phyloP scores from a whole-genome alignment of 495 filamentous ascomycete genomes.

The Penicillium odoratum region DNA sequence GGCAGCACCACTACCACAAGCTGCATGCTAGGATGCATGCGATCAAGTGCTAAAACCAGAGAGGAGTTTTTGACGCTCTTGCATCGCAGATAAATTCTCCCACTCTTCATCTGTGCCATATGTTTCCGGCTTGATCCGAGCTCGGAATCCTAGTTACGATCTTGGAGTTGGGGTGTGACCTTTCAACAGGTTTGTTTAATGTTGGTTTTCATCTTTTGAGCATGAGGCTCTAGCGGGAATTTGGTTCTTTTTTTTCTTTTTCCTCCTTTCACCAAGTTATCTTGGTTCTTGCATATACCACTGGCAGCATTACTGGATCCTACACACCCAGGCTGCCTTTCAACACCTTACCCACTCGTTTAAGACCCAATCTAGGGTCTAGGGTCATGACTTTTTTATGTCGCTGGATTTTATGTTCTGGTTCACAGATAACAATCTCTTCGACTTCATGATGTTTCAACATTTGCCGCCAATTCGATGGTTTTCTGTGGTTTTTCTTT shows the following conservation, averaged over 20 bases:
- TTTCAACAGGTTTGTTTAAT: slow-evolving; percentile 37
- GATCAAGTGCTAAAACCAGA: slow-evolving; percentile 86
- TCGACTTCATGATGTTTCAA: slow-evolving; percentile 7
- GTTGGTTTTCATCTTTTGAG: slow-evolving; percentile 8
- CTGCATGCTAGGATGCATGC: slow-evolving; percentile 93
- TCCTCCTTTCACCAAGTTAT: slow-evolving; percentile 10
- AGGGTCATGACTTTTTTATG: slow-evolving; percentile 5
- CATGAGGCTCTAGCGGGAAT: slow-evolving; percentile 5
- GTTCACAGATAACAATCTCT: slow-evolving; percentile 9
- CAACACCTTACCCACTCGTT: slow-evolving; percentile 9
- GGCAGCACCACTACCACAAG: slow-evolving; percentile 86
- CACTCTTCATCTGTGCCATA: slow-evolving; percentile 15
- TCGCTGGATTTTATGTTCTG: slow-evolving; percentile 5
- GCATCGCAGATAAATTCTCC: slow-evolving; percentile 50
- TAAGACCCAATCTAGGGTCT: background rate
- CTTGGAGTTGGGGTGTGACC: slow-evolving; percentile 42
- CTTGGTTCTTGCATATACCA: slow-evolving; percentile 16
- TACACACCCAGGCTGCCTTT: slow-evolving; percentile 1
- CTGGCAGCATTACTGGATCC: slow-evolving; percentile 6
- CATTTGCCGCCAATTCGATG: slow-evolving; percentile 8
- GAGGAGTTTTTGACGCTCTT: slow-evolving; percentile 91
- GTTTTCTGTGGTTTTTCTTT: slow-evolving; percentile 9
- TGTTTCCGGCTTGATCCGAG: slow-evolving; percentile 26
- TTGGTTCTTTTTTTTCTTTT: background rate
- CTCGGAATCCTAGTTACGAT: slow-evolving; percentile 30